phyloP scores from a whole-genome alignment of 345 rosid genomes.

The Excoecaria cochinchinensis region DNA sequence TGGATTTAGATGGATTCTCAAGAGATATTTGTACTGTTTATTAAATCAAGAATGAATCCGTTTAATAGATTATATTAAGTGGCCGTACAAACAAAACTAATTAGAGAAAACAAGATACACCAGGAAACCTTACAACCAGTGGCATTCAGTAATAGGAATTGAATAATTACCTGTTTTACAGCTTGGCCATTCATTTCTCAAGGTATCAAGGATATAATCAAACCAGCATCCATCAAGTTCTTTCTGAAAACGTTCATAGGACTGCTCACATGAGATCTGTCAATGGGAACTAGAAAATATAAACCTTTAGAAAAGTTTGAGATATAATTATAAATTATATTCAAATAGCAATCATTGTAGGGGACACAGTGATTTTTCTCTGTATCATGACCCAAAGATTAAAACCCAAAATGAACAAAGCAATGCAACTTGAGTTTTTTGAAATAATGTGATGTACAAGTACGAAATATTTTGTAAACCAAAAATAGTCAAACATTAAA shows the following conservation, averaged over 20 bases:
- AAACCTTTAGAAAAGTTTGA: constrained; percentile 50
- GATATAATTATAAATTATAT: not conserved
- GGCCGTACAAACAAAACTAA: not conserved
- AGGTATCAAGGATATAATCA: constrained; percentile 25
- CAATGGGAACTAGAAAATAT: constrained; percentile 60
- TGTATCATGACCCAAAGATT: not conserved
- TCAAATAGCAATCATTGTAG: constrained; percentile 4
- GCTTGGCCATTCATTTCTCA: constrained; percentile 18
- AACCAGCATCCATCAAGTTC: constrained; percentile 70
- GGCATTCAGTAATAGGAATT: not conserved
- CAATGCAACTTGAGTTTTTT: not conserved
- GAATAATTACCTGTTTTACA: constrained; percentile 16
- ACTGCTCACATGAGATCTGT: constrained; percentile 52
- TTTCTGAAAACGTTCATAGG: constrained; percentile 39
- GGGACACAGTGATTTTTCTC: not conserved
- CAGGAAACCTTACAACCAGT: not conserved
- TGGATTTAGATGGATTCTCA: no score
- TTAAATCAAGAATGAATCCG: not conserved
- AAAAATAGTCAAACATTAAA: not conserved
- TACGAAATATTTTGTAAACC: not conserved
- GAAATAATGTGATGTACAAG: not conserved
- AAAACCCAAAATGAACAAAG: constrained; percentile 1
- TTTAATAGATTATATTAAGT: not conserved
- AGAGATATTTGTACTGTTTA: not conserved
- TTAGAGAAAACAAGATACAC: not conserved